Evolutionary conservation across 2,329 filamentous ascomycete species (phyloP).

Genomic region (Penicillium palitans): DNA sequence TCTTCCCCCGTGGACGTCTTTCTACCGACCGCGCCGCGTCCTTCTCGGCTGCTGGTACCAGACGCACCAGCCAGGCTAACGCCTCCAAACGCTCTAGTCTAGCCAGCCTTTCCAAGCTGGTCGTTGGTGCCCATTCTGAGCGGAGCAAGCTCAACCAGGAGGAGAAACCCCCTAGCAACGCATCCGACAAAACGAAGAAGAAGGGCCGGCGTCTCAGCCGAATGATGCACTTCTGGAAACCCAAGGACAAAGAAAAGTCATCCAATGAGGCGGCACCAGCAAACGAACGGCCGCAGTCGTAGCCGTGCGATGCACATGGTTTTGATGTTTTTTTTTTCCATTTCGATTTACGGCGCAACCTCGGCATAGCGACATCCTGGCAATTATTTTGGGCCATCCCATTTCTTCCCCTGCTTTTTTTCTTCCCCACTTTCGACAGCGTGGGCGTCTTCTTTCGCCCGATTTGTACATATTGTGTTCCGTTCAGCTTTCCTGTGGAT

Average conservation of each 20-base stretch:
- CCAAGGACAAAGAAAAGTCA: conserved; percentile 47
- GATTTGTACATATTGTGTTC: conserved; percentile 27
- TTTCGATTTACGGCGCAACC: conserved; percentile 28
- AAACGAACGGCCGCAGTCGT: conserved; percentile 27
- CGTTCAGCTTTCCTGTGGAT: conserved; percentile 23
- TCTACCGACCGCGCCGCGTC: conserved; percentile 49
- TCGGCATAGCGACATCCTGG: conserved; percentile 31
- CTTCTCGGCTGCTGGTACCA: conserved; percentile 42
- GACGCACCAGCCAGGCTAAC: conserved; percentile 42
- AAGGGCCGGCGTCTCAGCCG: conserved; percentile 49
- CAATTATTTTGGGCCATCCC: conserved; percentile 16
- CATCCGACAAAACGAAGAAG: conserved; percentile 44
- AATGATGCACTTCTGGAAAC: conserved; percentile 52
- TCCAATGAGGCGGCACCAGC: conserved; percentile 20
- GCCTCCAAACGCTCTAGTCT: conserved; percentile 50
- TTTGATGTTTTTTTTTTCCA: conserved; percentile 17
- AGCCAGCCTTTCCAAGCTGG: conserved; percentile 50
- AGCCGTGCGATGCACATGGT: conserved; percentile 15
- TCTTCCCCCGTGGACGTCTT: conserved; percentile 42
- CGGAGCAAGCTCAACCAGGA: conserved; percentile 48
- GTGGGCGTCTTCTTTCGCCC: conserved; percentile 14
- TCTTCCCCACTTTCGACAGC: conserved; percentile 6
- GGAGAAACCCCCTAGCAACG: conserved; percentile 45
- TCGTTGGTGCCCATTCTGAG: conserved; percentile 47
- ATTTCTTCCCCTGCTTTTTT: conserved; percentile 10